Evolutionary conservation across 306 rosid genomes (phyloP), one percentile per base, ranked within the genome.

Genomic region (Quillaja saponaria): DNA sequence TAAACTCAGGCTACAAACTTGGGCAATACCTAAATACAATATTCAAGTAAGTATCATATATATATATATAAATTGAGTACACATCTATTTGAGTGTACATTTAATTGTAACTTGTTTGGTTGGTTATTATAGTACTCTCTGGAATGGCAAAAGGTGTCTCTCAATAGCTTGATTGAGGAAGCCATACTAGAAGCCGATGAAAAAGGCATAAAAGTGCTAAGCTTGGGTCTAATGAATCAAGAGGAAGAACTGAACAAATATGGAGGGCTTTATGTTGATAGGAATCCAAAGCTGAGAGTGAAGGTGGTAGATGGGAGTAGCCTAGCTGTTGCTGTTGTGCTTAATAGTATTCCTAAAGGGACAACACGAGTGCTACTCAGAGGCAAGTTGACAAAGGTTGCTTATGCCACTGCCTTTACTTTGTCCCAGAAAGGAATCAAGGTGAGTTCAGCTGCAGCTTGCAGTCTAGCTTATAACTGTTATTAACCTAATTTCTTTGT

Each of bases 291-390:
- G 46, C 70, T 90, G 5, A 80, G 71, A n/a, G 67, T 87, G 18
- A 90, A 63, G 74, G 35, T 90, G 59, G 97, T 90, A 2, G 97
- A 90, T 78, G 95, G 90, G 1, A 84, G 91, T 15, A 82, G 87
- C 54, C 75, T 87, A 11, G 88, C 75, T 5, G 90, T 71, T 62
- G 90, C 84, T 42, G 17, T 79, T 31, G 65, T 90, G 16, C 72
- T 87, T 12, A 77, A 87, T 51, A 74, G 8, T 53, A 78, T 87
- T 70, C 92, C 88, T 0, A 77, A 84, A 58, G 83, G 72, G 42
- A 79, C 92, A 12, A 71, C 83, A 15, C 85, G 87, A 67, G 90
- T 90, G 0, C 50, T 87, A 4, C 76, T 90, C 0, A 79, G 75
- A 38, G 95, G 95, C 8, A 81, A 84, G 16, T 74, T 90, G 70